Percentiles rank a stretch among this genome's conserved stretches.
These are phyloP conservation scores for Hyaloperonospora brassicae DNA, from an alignment of 352 stramenopile species.

Conservation along the genomic window DNA sequence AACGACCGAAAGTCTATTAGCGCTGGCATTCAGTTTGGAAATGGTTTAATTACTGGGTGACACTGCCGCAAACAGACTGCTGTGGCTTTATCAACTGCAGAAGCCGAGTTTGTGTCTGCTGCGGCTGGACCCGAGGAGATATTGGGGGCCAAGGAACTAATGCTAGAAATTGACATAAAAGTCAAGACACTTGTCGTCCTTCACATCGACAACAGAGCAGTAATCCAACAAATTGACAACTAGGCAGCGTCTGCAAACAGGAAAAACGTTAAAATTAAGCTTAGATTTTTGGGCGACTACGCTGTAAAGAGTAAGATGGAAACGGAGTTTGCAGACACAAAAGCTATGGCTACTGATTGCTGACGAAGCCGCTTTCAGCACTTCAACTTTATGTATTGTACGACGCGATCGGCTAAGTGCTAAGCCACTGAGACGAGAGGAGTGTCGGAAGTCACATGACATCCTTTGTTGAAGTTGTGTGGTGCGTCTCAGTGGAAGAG, in stretches of 20 bases:
- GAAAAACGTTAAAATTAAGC: neutral
- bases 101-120: constrained; percentile 1
- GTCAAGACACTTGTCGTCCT: neutral
- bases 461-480: too few species aligned
- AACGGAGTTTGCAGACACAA: constrained; percentile 1
- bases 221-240: too few species aligned
- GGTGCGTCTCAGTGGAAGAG: too few species aligned
- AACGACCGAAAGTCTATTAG: neutral
- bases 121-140: neutral
- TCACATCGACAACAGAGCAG: neutral
- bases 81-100: neutral
- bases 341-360: neutral
- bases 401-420: neutral
- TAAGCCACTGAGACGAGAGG: too few species aligned
- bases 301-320: neutral
- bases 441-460: too few species aligned
- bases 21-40: neutral
- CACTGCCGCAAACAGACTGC: neutral
- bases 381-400: neutral
- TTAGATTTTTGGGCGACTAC: neutral
- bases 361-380: neutral
- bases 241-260: neutral
- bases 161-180: neutral
- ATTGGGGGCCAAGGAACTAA: neutral
- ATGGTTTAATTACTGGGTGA: neutral